Percentiles rank a stretch among this genome's conserved stretches.
These are phyloP conservation scores for Clitopilus passeckerianus DNA, from an alignment of 768 basidiomycete species.

Conservation along the genomic window DNA sequence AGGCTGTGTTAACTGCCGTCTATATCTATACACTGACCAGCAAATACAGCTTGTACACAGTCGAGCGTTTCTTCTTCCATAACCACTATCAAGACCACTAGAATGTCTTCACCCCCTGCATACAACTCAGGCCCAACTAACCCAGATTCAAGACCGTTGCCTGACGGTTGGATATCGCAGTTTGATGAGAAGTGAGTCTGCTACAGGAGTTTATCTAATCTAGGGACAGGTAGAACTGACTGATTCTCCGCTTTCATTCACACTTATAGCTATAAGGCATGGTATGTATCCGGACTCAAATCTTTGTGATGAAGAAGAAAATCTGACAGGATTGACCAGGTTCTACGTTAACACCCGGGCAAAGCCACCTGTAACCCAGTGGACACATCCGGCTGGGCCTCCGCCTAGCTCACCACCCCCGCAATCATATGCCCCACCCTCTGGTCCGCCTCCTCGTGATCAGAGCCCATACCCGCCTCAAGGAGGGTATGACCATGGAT, in stretches of 20 bases:
- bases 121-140: conserved; percentile 26
- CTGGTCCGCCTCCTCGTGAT: conserved; percentile 39
- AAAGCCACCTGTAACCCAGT: conserved; percentile 59
- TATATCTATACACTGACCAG: neutral
- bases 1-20: neutral
- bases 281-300: conserved; percentile 33
- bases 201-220: conserved; percentile 12
- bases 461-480: conserved; percentile 17
- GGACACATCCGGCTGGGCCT: conserved; percentile 67
- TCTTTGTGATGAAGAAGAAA: neutral
- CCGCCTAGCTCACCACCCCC: conserved; percentile 33
- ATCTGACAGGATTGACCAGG: conserved; percentile 33
- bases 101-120: conserved; percentile 42
- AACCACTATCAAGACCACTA: conserved; percentile 8
- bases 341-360: conserved; percentile 71
- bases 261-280: conserved; percentile 50
- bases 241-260: neutral
- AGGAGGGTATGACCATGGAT: conserved; percentile 16
- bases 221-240: conserved; percentile 9
- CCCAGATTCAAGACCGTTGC: conserved; percentile 58
- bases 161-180: conserved; percentile 64
- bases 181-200: conserved; percentile 60
- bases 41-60: conserved; percentile 5
- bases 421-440: conserved; percentile 29
- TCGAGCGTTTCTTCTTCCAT: conserved; percentile 5